Evolutionary conservation across 2,329 filamentous ascomycete genomes (phyloP), one percentile per base, ranked within the genome.

Genomic region (Akanthomyces lecanii): DNA sequence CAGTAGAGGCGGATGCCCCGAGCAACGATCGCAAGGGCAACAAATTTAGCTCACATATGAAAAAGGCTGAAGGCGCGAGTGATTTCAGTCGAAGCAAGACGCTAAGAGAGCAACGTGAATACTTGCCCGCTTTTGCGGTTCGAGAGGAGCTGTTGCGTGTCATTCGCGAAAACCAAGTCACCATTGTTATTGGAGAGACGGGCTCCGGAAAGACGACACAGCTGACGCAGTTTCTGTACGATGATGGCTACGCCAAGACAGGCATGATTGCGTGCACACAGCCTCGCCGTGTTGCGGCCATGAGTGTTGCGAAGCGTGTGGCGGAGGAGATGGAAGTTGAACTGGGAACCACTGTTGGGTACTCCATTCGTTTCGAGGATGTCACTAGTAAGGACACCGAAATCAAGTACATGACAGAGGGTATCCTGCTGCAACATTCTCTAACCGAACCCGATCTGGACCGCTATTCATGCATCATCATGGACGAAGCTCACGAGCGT

Each of bases 361-460:
- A 99, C 75, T 92, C 95, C 0, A 99, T 99, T 73, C 92, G 95
- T 61, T 99, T 99, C 71, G 95, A 99, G 73, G 96, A 99, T 74
- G 97, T 93, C 75, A 99, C 95, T 1, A 97, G 92, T 79, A 92
- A 92, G 68, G 90, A 98, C 63, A 99, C 95, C 0, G 82, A 89
- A 64, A 98, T 99, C 78, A 99, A 99, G 77, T 99, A 99, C 75
- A 97, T 99, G 93, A 99, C 95, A 0, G 96, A 99, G 71, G 95
- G 95, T 79, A 91, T 99, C 25, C 79, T 99, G 51, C 83, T 99
- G 38, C 86, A 95, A 78, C 96, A 99, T 72, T 97, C 92, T 6
- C 82, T 99, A 12, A 93, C 92, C 64, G 94, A 98, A 74, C 86
- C 89, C 7, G 94, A 99, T 73, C 81, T 99, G 52, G 95, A 98